Evolutionary conservation across 2,329 filamentous ascomycete genomes (phyloP).

Genomic region (Chaetothyriales sp.): DNA sequence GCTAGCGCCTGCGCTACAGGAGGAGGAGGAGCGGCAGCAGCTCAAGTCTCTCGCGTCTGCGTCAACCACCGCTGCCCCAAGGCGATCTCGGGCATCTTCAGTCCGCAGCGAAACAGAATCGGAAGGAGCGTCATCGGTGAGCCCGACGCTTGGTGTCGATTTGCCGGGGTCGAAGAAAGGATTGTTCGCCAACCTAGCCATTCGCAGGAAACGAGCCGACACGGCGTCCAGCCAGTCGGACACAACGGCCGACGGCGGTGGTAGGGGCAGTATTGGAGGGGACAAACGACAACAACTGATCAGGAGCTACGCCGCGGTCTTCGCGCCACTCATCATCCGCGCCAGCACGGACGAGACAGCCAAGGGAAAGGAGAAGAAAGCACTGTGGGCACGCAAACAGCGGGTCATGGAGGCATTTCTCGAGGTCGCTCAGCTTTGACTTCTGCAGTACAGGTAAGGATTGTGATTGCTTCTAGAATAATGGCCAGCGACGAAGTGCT

Average conservation of each 20-base stretch:
- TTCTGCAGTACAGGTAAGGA: background rate
- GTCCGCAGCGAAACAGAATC: background rate
- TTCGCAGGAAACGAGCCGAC: background rate
- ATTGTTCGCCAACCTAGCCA: background rate
- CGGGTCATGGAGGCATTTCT: constrained; percentile 15
- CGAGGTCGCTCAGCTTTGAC: constrained; percentile 2
- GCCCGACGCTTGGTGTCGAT: background rate
- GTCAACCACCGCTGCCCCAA: background rate
- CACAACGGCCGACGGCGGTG: background rate
- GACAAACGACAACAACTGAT: constrained; percentile 10
- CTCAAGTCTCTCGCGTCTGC: constrained; percentile 2
- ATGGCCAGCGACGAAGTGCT: too few relatives aligned
- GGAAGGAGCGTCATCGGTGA: background rate
- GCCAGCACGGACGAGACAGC: constrained; percentile 8
- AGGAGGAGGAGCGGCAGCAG: constrained; percentile 8
- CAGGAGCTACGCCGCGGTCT: constrained; percentile 11
- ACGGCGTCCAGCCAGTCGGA: background rate
- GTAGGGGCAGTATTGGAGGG: background rate
- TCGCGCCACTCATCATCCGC: constrained; percentile 14
- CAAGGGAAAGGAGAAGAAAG: constrained; percentile 16
- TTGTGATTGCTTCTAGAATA: too few relatives aligned
- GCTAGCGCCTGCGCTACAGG: constrained; percentile 20
- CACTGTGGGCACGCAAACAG: constrained; percentile 11
- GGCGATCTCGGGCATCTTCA: background rate
- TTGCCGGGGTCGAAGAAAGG: background rate